A percentile compares a stretch with the other conserved stretches of the same genome.
Conservation (phyloP, 1,284 basidiomycete species). For the Cryptococcus hybrid region DNA sequence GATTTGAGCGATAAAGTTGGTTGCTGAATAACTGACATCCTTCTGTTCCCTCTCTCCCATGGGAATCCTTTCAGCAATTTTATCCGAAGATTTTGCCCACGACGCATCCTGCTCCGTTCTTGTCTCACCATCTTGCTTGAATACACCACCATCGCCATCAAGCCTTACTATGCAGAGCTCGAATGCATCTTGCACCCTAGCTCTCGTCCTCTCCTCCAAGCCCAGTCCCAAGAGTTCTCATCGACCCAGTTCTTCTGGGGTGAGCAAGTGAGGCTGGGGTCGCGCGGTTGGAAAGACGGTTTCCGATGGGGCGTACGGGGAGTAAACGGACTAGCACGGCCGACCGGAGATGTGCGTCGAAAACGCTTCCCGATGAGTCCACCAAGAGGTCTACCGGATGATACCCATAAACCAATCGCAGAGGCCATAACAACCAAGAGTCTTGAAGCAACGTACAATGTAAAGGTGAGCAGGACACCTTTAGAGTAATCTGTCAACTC, state of each 20-base stretch:
- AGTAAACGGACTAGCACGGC: background rate
- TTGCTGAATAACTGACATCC: background rate
- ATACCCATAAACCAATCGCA: constrained; percentile 67
- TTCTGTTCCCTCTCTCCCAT: background rate
- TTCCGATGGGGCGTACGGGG: constrained; percentile 12
- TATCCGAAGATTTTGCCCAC: background rate
- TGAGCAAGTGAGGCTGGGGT: constrained; percentile 30
- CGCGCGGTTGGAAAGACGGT: constrained; percentile 17
- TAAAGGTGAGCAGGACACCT: constrained; percentile 70
- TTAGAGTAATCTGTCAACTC: constrained; percentile 68
- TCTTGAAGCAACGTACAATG: constrained; percentile 70
- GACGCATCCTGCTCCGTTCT: background rate
- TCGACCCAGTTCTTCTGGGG: constrained; percentile 48
- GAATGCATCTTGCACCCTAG: constrained; percentile 70
- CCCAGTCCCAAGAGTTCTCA: constrained; percentile 59
- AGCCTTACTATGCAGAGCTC: constrained; percentile 64
- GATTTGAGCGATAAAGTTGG: constrained; percentile 3
- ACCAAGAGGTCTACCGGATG: constrained; percentile 18
- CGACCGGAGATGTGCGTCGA: background rate
- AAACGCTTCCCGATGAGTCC: constrained; percentile 52
- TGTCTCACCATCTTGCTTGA: background rate
- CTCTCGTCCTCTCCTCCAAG: constrained; percentile 70
- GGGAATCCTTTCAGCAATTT: background rate
- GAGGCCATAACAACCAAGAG: constrained; percentile 61
- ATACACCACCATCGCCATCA: background rate